Conservation (phyloP, 2,329 filamentous ascomycete species). For the Talaromyces sp. region DNA sequence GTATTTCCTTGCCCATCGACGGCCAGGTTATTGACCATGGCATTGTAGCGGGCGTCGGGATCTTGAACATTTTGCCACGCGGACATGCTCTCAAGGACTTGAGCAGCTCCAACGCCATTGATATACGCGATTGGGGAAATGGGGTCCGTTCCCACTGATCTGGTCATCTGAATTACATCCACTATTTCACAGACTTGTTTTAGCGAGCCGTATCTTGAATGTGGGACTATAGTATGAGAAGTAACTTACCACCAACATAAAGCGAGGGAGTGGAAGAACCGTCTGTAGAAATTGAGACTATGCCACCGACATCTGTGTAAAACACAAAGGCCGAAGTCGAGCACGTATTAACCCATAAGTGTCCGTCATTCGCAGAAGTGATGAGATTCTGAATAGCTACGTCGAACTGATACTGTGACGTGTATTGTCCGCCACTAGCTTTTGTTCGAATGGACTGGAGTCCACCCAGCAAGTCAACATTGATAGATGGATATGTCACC, state of each 20-base stretch:
- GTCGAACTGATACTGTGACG: constrained; percentile 56
- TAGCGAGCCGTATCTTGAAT: not conserved
- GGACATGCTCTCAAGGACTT: constrained; percentile 44
- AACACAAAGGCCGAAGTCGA: constrained; percentile 47
- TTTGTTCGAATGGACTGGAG: constrained; percentile 47
- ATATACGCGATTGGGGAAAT: constrained; percentile 51
- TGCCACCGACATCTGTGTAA: constrained; percentile 13
- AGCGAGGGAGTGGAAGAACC: constrained; percentile 1
- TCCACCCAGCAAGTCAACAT: constrained; percentile 47
- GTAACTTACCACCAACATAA: not conserved
- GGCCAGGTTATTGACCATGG: not conserved
- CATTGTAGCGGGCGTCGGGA: constrained; percentile 52
- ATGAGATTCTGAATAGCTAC: constrained; percentile 53
- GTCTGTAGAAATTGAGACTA: not conserved
- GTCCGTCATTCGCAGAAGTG: constrained; percentile 60
- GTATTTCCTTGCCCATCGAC: not conserved
- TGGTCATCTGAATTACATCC: constrained; percentile 25
- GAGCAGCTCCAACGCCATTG: constrained; percentile 54
- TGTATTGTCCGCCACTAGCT: constrained; percentile 42
- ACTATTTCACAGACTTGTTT: not conserved
- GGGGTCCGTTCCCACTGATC: constrained; percentile 31
- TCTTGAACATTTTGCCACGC: constrained; percentile 52
- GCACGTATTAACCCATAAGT: constrained; percentile 38
- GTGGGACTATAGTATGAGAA: not conserved
- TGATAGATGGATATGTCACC: constrained; percentile 47